Percentiles rank a stretch among this genome's conserved stretches.
Evolutionary conservation across 2,329 filamentous ascomycete genomes (phyloP).

Genomic region (Paecilomyces fulvus): DNA sequence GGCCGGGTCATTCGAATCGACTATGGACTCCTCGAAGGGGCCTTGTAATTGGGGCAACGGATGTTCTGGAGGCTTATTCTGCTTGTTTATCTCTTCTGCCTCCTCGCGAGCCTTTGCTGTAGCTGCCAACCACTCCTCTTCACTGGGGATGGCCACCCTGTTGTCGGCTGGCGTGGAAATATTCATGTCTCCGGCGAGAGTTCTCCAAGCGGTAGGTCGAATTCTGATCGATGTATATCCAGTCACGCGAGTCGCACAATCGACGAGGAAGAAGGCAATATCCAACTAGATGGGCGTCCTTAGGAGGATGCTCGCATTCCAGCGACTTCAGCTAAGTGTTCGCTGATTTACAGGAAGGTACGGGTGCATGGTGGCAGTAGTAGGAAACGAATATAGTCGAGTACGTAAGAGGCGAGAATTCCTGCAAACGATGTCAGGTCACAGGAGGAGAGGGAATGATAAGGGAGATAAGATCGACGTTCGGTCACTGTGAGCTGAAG

Average conservation of each 20-base stretch:
- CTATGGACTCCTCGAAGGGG: constrained; percentile 39
- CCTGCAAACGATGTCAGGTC: not conserved
- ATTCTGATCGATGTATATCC: not conserved
- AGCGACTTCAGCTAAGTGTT: not conserved
- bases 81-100: constrained; percentile 1
- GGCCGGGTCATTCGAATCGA: constrained; percentile 23
- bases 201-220: not conserved
- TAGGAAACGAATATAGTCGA: not conserved
- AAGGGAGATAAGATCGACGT: not conserved
- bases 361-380: not conserved
- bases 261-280: not conserved
- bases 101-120: constrained; percentile 6
- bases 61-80: constrained; percentile 23
- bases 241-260: not conserved
- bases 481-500: not conserved
- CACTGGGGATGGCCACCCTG: constrained; percentile 6
- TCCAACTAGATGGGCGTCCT: not conserved
- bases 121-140: constrained; percentile 7
- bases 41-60: constrained; percentile 36
- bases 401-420: not conserved
- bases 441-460: not conserved
- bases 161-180: not conserved
- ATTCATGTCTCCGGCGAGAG: not conserved
- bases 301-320: not conserved
- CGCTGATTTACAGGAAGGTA: not conserved